These are phyloP conservation scores for Diaporthe sp. DNA, from an alignment of 2,329 filamentous ascomycete species.

Conservation along the genomic window DNA sequence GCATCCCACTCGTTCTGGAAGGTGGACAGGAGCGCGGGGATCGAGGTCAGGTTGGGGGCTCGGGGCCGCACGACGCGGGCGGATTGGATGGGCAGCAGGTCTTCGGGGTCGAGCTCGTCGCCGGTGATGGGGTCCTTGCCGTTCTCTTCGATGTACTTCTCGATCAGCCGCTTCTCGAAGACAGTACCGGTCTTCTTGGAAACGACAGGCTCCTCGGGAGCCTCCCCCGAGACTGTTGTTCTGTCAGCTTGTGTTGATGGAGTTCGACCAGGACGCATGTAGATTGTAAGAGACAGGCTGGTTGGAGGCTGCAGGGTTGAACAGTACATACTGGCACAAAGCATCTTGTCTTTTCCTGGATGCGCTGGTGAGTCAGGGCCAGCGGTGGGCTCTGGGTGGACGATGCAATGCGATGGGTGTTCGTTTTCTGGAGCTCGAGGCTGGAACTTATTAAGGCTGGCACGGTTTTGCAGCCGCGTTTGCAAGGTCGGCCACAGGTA, in stretches of 20 bases:
- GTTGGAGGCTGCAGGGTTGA: not conserved
- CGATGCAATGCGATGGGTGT: slow-evolving; percentile 5
- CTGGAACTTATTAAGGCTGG: slow-evolving; percentile 5
- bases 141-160: slow-evolving; percentile 93
- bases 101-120: slow-evolving; percentile 85
- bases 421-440: slow-evolving; percentile 20
- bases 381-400: slow-evolving; percentile 2
- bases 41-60: slow-evolving; percentile 94
- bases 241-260: slow-evolving; percentile 9
- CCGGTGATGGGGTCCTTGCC: slow-evolving; percentile 92
- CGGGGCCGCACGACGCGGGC: slow-evolving; percentile 87
- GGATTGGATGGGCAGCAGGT: slow-evolving; percentile 89
- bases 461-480: slow-evolving; percentile 35
- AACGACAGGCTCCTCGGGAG: slow-evolving; percentile 93
- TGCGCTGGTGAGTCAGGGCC: slow-evolving; percentile 1
- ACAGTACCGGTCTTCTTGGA: slow-evolving; percentile 94
- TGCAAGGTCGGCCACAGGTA: not conserved
- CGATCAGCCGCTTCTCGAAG: slow-evolving; percentile 95
- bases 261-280: not conserved
- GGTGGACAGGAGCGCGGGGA: slow-evolving; percentile 91
- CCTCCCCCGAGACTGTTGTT: slow-evolving; percentile 88
- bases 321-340: slow-evolving; percentile 39
- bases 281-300: not conserved
- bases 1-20: slow-evolving; percentile 99
- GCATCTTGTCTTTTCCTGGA: slow-evolving; percentile 36